These are phyloP conservation scores for Cylindrotheca fusiformis DNA, from an alignment of 108 stramenopile genomes.

Conservation along the genomic window DNA sequence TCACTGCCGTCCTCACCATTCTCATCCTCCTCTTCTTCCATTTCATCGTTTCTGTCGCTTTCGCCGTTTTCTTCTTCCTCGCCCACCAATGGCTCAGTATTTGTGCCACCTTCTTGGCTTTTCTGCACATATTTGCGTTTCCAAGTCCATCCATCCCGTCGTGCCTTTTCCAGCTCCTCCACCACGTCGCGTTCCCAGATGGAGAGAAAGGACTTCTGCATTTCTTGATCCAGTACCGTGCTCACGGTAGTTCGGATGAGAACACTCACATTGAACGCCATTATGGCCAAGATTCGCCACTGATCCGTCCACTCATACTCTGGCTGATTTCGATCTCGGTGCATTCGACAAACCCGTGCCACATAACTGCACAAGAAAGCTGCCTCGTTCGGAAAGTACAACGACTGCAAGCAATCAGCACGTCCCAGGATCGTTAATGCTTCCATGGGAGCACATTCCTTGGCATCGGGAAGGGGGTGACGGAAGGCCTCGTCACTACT, in stretches of 20 bases:
- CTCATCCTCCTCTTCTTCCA: slow-evolving; percentile 5
- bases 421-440: slow-evolving; percentile 77
- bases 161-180: slow-evolving; percentile 33
- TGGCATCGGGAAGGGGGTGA: slow-evolving; percentile 39
- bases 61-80: slow-evolving; percentile 9
- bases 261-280: slow-evolving; percentile 52
- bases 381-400: slow-evolving; percentile 74
- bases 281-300: slow-evolving; percentile 62
- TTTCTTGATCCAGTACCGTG: slow-evolving; percentile 25
- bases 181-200: slow-evolving; percentile 54
- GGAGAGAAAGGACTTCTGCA: slow-evolving; percentile 29
- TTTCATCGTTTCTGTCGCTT: slow-evolving; percentile 3
- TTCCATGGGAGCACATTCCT: slow-evolving; percentile 52
- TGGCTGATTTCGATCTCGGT: slow-evolving; percentile 32
- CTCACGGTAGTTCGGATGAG: slow-evolving; percentile 52
- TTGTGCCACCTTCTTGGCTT: background rate
- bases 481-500: slow-evolving; percentile 65
- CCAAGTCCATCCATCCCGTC: slow-evolving; percentile 46
- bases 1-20: no score
- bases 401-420: slow-evolving; percentile 77
- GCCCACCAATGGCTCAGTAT: background rate
- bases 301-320: slow-evolving; percentile 44
- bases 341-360: slow-evolving; percentile 56
- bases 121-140: slow-evolving; percentile 12
- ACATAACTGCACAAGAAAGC: slow-evolving; percentile 78